Base-by-base conservation (phyloP, 2,329 filamentous ascomycete species). In the Nectriaceae sp. region DNA sequence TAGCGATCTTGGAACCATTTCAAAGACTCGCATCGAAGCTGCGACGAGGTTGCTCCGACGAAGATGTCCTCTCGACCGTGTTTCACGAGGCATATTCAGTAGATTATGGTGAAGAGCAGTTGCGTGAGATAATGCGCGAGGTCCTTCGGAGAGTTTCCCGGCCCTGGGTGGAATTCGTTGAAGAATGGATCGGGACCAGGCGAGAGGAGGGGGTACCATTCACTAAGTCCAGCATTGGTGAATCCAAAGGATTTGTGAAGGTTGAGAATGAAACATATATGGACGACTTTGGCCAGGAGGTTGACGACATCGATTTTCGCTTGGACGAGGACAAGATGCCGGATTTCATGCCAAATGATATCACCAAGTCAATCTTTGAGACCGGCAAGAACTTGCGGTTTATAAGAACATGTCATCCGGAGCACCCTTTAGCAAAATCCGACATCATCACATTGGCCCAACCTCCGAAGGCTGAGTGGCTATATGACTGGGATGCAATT, bases 351-450 rank as follows among this genome's bases (percentile, higher is more conserved):
- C 79, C 85, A 0, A 66, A 74, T 4, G 89, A 94, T 48, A 80
- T 92, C 55, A 85, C 83, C 3, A 77, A 80, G 42, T 73, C 77
- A 4, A 82, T 94, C n/a, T 92, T 93, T 55, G 89, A 95, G 64
- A 88, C 85, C 3, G 90, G 89, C 4, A 82, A 80, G 59, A 93
- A 88, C 63, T 69, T 96, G 40, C 82, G 88, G 6, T 84, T 94
- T 45, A 75, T 96, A 40, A 81, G 84, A 57, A 72, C 75, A 19
- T 83, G 87, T 56, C 88, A 94, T 63, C 80, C 88, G 4, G 75
- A 84, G 2, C 88, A 95, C 63, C 83, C 86, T 0, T 71, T 94
- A 36, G 79, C 82, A 13, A 75, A 75, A 36, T 61, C 74, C n/a
- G 72, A 75, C 21, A 70, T 78, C 5, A 65, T 82, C 5, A 57